A percentile compares a stretch with the other conserved stretches of the same genome.
Evolutionary conservation across 768 basidiomycete genomes (phyloP).

Genomic region (Erythrobasidium yunnanense): DNA sequence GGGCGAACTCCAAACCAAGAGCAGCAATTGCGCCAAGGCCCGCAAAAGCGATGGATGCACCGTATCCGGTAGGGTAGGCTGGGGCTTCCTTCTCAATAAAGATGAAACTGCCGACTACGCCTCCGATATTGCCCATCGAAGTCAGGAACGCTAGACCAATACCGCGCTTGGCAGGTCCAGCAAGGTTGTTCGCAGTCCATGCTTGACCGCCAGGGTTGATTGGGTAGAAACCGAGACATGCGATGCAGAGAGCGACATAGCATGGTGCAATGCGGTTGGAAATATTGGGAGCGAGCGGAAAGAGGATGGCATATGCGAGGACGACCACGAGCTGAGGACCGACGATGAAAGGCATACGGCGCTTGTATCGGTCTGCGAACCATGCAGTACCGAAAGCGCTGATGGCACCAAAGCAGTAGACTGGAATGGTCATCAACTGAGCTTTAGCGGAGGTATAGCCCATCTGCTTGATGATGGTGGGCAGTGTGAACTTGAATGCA

Average conservation of each 20-base stretch:
- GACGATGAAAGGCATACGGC: not conserved
- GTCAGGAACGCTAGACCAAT: slow-evolving; percentile 5
- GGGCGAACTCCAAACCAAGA: not conserved
- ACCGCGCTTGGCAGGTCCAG: not conserved
- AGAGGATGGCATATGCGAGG: not conserved
- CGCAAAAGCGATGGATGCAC: not conserved
- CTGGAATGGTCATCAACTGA: slow-evolving; percentile 10
- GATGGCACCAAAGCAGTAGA: not conserved
- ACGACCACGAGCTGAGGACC: not conserved
- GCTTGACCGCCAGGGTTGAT: not conserved
- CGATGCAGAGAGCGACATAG: not conserved
- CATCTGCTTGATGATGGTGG: slow-evolving; percentile 7
- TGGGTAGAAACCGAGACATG: not conserved
- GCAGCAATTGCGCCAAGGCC: not conserved
- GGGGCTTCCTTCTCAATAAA: not conserved
- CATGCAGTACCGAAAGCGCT: not conserved
- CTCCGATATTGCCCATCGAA: not conserved
- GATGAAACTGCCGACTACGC: not conserved
- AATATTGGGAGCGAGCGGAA: not conserved
- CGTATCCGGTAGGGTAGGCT: not conserved
- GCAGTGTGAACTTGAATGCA: not conserved
- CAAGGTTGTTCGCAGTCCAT: not conserved
- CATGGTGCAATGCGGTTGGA: not conserved
- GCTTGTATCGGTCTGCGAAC: not conserved
- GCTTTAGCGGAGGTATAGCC: not conserved